Base-by-base conservation (phyloP, 2,329 filamentous ascomycete species). In the Daldinia eschscholtzii region DNA sequence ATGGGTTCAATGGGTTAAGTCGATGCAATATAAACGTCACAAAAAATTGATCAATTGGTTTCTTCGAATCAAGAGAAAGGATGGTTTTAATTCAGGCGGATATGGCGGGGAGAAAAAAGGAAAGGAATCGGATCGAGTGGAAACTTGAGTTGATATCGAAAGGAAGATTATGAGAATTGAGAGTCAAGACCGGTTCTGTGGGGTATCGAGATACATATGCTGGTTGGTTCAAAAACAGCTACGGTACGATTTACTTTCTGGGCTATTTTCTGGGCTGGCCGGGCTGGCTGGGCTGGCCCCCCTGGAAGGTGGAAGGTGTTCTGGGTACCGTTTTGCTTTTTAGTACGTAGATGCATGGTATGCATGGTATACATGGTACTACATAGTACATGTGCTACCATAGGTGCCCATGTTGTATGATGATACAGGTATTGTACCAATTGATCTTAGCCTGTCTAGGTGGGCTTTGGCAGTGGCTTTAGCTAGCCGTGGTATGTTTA, bases 51-150 rank as follows among this genome's bases (percentile, higher is more conserved):
- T 64, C 52, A 67, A 69, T 64, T 69, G 57, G 7, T 28, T 28
- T 57, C 64, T 66, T 65, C 52, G 52, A 64, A 70, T 57, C 57
- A 59, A 60, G 46, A 64, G 52, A 28, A 55, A 30, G 26, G 33
- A 41, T 26, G 12, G 37, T 18, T 23, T 26, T 18, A 66, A 65
- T 70, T 67, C 61, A 70, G 56, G 64, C 69, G 69, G 61, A 65
- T 70, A 71, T 61, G 64, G 69, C 53, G 69, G 63, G 52, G 67
- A 62, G 63, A 26, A 61, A 61, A 52, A 60, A 64, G 60, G 67
- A 10, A 65, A 70, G 64, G 63, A 63, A 70, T 67, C 61, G 64
- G 69, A 71, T 67, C 50, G 52, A 67, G 67, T 70, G 67, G 67
- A 67, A 71, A 63, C 56, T 56, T 70, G 63, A 61, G 46, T 56